phyloP scores from a whole-genome alignment of 352 stramenopile genomes.

The Aphanomyces stellatus region DNA sequence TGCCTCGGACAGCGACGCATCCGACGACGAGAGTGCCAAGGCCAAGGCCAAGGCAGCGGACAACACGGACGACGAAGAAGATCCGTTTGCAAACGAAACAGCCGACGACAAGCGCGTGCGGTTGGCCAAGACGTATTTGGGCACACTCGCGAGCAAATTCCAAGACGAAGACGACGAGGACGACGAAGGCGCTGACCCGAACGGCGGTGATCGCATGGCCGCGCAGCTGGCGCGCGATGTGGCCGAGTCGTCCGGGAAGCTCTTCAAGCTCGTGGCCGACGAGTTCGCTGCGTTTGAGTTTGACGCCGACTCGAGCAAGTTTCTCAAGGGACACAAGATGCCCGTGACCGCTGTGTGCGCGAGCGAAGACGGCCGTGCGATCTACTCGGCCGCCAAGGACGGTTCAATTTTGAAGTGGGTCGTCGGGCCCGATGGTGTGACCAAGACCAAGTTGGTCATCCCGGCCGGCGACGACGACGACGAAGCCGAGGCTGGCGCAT shows the following conservation, averaged over 20 bases:
- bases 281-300: slow-evolving; percentile 81
- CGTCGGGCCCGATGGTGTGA: slow-evolving; percentile 61
- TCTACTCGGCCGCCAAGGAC: slow-evolving; percentile 90
- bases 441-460: slow-evolving; percentile 55
- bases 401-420: slow-evolving; percentile 87
- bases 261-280: slow-evolving; percentile 78
- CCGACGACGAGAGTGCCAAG: slow-evolving; percentile 26
- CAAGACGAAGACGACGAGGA: slow-evolving; percentile 56
- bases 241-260: slow-evolving; percentile 75
- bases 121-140: slow-evolving; percentile 83
- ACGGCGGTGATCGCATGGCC: slow-evolving; percentile 63
- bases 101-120: slow-evolving; percentile 84
- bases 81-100: slow-evolving; percentile 53
- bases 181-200: slow-evolving; percentile 37
- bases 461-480: slow-evolving; percentile 53
- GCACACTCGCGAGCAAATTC: slow-evolving; percentile 53
- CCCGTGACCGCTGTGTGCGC: slow-evolving; percentile 85
- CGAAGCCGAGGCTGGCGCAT: slow-evolving; percentile 33
- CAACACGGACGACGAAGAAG: slow-evolving; percentile 44
- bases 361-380: slow-evolving; percentile 78
- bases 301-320: slow-evolving; percentile 63
- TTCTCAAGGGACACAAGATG: slow-evolving; percentile 66
- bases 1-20: slow-evolving; percentile 62
- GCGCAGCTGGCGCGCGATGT: slow-evolving; percentile 76
- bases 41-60: slow-evolving; percentile 22